Base-by-base conservation (phyloP, 2,329 filamentous ascomycete species). In the Acrodontium crateriforme region DNA sequence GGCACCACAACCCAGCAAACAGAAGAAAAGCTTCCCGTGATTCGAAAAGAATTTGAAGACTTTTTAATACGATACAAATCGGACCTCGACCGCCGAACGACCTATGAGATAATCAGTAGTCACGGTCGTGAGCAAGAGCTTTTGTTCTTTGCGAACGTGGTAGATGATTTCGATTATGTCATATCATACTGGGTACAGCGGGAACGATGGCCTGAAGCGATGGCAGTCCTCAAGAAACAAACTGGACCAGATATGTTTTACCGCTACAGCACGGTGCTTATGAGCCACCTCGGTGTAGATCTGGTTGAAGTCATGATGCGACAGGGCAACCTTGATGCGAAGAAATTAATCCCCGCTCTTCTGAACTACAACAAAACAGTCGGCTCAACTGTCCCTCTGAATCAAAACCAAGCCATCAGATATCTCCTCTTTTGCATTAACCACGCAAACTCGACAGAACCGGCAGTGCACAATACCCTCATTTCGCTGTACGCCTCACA, bases 161-260 rank as follows among this genome's bases (percentile, higher is more conserved):
- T 91, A 25, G 79, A 87, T 44, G 89, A 98, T 53, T 84, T 89
- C 58, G 82, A 91, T 51, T 98, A 92, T 48, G 84, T 95, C 13
- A 62, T 98, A 9, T 81, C 82, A 7, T 98, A 98, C 55, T 98
- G 89, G 89, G 78, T 95, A 11, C 89, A 95, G 55, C 71, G 87
- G 34, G 89, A 95, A 56, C 73, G 81, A 43, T 98, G 89, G 89
- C 59, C 63, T 4, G 84, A 94, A 44, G 83, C 84, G 2, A 63
- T 98, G 40, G 71, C 73, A 30, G 84, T 95, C 21, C 65, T 98
- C 28, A 92, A 94, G 59, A 84, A 80, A 54, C 89, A 98, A 56
- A 92, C 77, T 4, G 80, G 92, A 27, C 72, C 82, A 0, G 83
- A 92, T 27, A 81, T 92, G 24, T 98, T 95, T 57, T 95, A 95